Conservation (phyloP, 139 green algal genomes). For the Choricystis sp. region DNA sequence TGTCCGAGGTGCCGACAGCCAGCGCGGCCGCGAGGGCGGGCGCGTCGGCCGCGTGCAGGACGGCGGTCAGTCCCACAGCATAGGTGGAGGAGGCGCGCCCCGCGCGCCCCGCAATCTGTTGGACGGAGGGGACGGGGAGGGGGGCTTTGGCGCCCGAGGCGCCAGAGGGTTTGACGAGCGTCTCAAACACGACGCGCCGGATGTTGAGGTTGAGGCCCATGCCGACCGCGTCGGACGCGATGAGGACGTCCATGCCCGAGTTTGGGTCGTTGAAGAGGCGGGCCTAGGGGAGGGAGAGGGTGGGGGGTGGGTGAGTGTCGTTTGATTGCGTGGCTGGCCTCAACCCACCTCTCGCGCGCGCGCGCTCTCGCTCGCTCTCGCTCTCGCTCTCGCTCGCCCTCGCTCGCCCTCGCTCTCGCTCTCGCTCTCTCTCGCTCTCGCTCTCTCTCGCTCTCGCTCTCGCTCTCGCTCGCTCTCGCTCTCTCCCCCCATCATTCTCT, state of each 20-base stretch:
- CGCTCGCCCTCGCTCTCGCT: no score
- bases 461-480: no score
- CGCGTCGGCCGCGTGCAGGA: constrained; percentile 8
- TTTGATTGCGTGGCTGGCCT: not conserved
- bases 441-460: no score
- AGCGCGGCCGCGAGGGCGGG: constrained; percentile 9
- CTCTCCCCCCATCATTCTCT: no score
- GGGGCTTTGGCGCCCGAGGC: constrained; percentile 1
- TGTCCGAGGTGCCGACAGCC: not conserved
- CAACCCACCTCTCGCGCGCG: constrained; percentile 1
- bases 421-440: no score
- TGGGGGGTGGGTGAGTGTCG: not conserved
- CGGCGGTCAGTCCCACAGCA: constrained; percentile 13
- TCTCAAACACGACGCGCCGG: constrained; percentile 67
- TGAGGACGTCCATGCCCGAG: constrained; percentile 58
- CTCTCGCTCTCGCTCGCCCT: no score
- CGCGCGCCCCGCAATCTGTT: constrained; percentile 35
- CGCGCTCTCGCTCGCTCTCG: no score
- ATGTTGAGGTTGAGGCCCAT: constrained; percentile 96
- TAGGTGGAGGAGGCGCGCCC: constrained; percentile 17
- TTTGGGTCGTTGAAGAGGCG: constrained; percentile 72
- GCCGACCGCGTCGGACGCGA: constrained; percentile 86
- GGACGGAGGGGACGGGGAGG: constrained; percentile 13
- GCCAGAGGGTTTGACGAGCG: constrained; percentile 61
- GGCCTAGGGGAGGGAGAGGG: constrained; percentile 17